Evolutionary conservation across 2,329 filamentous ascomycete species (phyloP), one percentile per base, ranked within the genome.

Genomic region (Ophiocordyceps sinensis): DNA sequence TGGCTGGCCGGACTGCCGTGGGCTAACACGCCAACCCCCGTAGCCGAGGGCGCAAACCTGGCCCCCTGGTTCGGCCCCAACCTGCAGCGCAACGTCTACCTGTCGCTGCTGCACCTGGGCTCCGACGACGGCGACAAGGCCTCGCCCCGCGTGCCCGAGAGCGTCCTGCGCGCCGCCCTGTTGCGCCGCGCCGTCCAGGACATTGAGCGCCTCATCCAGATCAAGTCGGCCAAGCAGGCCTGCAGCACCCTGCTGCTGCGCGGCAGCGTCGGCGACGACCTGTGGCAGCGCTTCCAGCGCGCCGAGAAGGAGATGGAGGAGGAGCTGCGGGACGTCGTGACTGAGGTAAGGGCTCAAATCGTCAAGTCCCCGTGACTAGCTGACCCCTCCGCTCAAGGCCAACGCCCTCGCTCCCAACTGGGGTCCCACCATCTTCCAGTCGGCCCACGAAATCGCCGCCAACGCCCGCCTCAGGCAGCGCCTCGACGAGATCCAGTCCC

Each of bases 291-390:
- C 32, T 94, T 96, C 62, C 65, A 80, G 63, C 75, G 86, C 39
- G 91, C 89, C 1, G 91, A 98, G 73, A 88, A 93, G 67, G 91
- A 98, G 65, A 93, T 96, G 70, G 88, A 98, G 65, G 85, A 87
- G 50, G 91, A 98, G 65, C 71, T 98, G 46, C 77, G 85, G 53
- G 91, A 98, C 63, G 89, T 96, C 21, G 87, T 96, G 29, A 76
- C 79, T 52, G 89, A 96, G 79, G 87, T 93, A 61, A 13, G 34
- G n/a, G n/a, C n/a, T n/a, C n/a, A n/a, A n/a, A n/a, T n/a, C n/a
- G n/a, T n/a, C n/a, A n/a, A n/a, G n/a, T n/a, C n/a, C n/a, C n/a
- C n/a, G n/a, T n/a, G n/a, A n/a, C n/a, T n/a, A n/a, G n/a, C n/a
- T n/a, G n/a, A n/a, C n/a, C n/a, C n/a, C n/a, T n/a, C n/a, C n/a